Evolutionary conservation across 2,329 filamentous ascomycete species (phyloP).

Genomic region (Ophiostoma novo-ulmi): DNA sequence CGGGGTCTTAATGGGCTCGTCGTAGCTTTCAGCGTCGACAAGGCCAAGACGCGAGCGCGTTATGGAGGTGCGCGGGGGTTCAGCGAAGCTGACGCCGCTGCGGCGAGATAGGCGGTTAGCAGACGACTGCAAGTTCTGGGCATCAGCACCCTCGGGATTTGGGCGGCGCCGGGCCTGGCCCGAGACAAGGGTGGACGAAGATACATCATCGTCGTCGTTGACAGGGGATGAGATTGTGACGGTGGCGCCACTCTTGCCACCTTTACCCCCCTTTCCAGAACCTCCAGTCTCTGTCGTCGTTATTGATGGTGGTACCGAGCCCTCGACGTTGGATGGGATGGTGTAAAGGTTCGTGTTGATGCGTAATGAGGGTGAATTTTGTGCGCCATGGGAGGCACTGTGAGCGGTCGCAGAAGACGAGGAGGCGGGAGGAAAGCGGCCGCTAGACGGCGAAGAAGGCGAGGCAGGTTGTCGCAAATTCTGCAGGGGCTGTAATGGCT

Average conservation of each 20-base stretch:
- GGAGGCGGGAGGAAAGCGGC: neutral
- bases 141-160: constrained; percentile 12
- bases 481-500: constrained; percentile 8
- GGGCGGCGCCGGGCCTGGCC: constrained; percentile 14
- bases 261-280: neutral
- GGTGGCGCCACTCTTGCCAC: constrained; percentile 6
- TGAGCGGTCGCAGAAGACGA: neutral
- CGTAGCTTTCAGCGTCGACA: constrained; percentile 27
- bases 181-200: constrained; percentile 10
- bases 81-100: constrained; percentile 28
- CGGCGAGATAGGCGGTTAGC: constrained; percentile 16
- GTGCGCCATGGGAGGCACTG: constrained; percentile 9
- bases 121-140: neutral
- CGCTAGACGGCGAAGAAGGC: neutral
- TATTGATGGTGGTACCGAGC: constrained; percentile 16
- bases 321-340: constrained; percentile 31
- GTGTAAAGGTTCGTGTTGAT: constrained; percentile 32
- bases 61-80: constrained; percentile 25
- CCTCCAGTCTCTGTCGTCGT: neutral
- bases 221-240: constrained; percentile 9
- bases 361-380: constrained; percentile 23
- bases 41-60: constrained; percentile 26
- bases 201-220: neutral
- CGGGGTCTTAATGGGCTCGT: constrained; percentile 26
- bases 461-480: constrained; percentile 7